Evolutionary conservation across 352 stramenopile species (phyloP).

Genomic region (Sclerospora graminicola): DNA sequence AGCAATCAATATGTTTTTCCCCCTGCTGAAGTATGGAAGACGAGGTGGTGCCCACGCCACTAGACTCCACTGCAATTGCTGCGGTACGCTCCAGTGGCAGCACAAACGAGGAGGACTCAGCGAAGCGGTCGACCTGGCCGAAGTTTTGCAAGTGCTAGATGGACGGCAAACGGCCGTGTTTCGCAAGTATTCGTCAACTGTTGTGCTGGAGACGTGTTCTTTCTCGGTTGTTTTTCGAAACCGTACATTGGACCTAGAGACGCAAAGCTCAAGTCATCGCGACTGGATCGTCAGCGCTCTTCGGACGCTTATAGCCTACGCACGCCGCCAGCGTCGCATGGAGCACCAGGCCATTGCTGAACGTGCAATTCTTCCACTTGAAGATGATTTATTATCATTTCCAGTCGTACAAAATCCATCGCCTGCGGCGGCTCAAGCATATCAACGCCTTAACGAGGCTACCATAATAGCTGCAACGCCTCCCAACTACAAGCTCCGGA

Average conservation of each 20-base stretch:
- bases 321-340: slow-evolving; percentile 52
- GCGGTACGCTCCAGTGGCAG: slow-evolving; percentile 76
- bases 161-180: slow-evolving; percentile 69
- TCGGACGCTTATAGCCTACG: slow-evolving; percentile 62
- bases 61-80: slow-evolving; percentile 71
- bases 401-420: slow-evolving; percentile 1
- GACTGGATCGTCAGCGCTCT: slow-evolving; percentile 78
- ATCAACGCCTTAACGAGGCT: slow-evolving; percentile 3
- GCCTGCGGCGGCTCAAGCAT: slow-evolving; percentile 2
- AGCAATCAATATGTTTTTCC: slow-evolving; percentile 81
- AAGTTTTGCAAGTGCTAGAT: slow-evolving; percentile 57
- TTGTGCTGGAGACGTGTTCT: slow-evolving; percentile 37
- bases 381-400: slow-evolving; percentile 17
- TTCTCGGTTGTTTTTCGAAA: slow-evolving; percentile 69
- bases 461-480: slow-evolving; percentile 9
- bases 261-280: slow-evolving; percentile 55
- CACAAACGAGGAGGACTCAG: slow-evolving; percentile 73
- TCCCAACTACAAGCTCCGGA: slow-evolving; percentile 22
- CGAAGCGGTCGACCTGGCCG: slow-evolving; percentile 57
- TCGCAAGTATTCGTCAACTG: slow-evolving; percentile 49
- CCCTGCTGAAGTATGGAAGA: slow-evolving; percentile 70
- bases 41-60: slow-evolving; percentile 59
- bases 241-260: slow-evolving; percentile 76
- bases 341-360: slow-evolving; percentile 77
- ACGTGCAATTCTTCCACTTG: slow-evolving; percentile 29